Evolutionary conservation across 2,329 filamentous ascomycete genomes (phyloP), one percentile per base, ranked within the genome.

Genomic region (Monosporascus ibericus): DNA sequence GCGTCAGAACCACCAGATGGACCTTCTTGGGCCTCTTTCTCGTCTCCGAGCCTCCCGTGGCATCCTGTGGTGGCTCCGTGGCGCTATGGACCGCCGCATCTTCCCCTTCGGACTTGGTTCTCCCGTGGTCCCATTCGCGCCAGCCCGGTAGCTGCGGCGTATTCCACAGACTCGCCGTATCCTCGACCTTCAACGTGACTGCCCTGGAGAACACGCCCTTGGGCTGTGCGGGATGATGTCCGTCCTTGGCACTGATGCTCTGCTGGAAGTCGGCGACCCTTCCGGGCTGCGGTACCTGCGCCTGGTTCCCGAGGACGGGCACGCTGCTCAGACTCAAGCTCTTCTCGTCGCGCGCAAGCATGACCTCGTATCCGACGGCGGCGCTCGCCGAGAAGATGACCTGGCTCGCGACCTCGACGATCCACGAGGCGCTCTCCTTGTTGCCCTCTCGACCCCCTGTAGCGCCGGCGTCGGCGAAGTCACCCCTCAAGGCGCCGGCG

Each of bases 301-400:
- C 68, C 60, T 70, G 73, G 39, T 72, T 72, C 24, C 74, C 72
- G 5, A 75, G 68, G 22, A 78, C 70, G 9, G 77, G 71, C 8
- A 76, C 67, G 3, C 73, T 69, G 52, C 73, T 86, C 20, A 92
- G 71, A 53, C 84, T 86, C 46, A 96, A 70, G 42, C 90, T 94
- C 66, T 90, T 88, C 65, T 90, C 84, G 67, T 99, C 92, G 51
- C 92, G 82, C 27, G 89, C 90, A 34, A 99, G 78, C 37, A 96
- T 71, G 24, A 99, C 70, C 68, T 99, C 94, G 67, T 90, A 99
- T 59, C 87, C 84, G 3, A 97, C 92, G 14, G 86, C 86, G 1
- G 92, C 94, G 34, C 88, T 91, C 27, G 82, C 85, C 2, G 94
- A 97, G 68, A 99, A 99, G 47, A 99, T 84, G 56, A 97, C 88